phyloP scores from a whole-genome alignment of 257 asterid genomes.

The Nicotiana sylvestris region DNA sequence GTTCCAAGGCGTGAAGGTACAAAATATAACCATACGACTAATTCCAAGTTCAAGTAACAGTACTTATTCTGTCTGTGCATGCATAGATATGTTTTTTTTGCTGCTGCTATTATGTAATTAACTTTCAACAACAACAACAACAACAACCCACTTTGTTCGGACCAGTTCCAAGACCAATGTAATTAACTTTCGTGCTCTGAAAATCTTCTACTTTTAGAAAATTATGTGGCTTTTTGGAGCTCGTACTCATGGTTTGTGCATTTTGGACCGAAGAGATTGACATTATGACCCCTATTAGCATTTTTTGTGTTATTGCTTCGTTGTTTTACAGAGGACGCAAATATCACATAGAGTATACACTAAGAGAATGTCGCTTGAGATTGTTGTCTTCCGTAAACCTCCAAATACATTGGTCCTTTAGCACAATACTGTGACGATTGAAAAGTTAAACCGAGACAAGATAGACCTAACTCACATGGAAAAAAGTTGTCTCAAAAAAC shows the following conservation, averaged over 20 bases:
- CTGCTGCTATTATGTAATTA: not conserved
- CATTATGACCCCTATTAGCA: not conserved
- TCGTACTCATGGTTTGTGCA: not conserved
- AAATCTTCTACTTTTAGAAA: not conserved
- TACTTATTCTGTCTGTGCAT: constrained; percentile 1
- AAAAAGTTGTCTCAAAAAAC: not conserved
- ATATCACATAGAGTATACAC: not conserved
- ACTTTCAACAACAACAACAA: no score
- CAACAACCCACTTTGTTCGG: no score
- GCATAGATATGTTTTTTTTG: not conserved
- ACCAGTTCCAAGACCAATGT: no score
- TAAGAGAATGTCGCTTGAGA: not conserved
- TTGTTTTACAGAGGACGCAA: not conserved
- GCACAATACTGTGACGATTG: not conserved
- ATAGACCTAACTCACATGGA: not conserved
- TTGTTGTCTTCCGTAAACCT: not conserved
- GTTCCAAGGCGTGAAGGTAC: constrained; percentile 12
- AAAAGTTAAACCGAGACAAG: not conserved
- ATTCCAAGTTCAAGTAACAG: constrained; percentile 5
- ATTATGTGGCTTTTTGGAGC: not conserved
- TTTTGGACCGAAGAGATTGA: not conserved
- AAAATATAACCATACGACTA: not conserved
- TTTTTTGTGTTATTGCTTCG: not conserved
- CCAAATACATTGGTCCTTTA: not conserved
- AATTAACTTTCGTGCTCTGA: not conserved